Base-by-base conservation (phyloP, 305 asterid species). In the Nicotiana rustica region DNA sequence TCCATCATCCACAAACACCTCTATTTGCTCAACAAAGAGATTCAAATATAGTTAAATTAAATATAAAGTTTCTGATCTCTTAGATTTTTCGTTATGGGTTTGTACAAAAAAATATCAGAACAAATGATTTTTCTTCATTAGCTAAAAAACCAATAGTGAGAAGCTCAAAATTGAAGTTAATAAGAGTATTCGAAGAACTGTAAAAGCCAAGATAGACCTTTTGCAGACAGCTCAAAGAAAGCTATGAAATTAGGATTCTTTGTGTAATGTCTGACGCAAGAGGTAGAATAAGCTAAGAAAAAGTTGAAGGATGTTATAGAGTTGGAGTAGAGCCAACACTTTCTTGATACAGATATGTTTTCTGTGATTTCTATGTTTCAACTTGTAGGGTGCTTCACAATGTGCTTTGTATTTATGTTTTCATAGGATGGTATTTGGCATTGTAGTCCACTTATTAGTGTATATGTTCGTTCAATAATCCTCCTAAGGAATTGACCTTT, bases 231-330 rank as follows among this genome's bases (percentile, higher is more conserved):
- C 89, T 67, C 44, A 57, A 10, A 84, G 85, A 70, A 88, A 84
- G 71, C 31, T 84, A 59, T 55, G 80, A 2, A 68, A 10, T 35
- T 88, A 83, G 21, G 83, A 83, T 79, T 61, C 79, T 10, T 67
- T 83, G 29, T 91, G 85, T 8, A 87, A 85, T 18, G 77, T 79
- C 85, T 85, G 15, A 78, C 25, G 25, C 59, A 67, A 15, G 88
- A 86, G 35, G 79, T 85, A 0, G 81, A 85, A 68, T 77, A 19
- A 31, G 84, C 82, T 10, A 80, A 83, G 77, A 85, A 85, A 5
- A 71, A 89, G 82, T 71, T 94, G 75, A 84, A 64, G 80, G 82
- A 79, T n/a, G 97, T 92, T 81, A 92, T 92, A 88, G 14, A 49
- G 56, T 49, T 49, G 56, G 56, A 49, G 14, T 49, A 3, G 14